Evolutionary conservation across 768 basidiomycete species (phyloP).

Genomic region (Trametes meyenii): DNA sequence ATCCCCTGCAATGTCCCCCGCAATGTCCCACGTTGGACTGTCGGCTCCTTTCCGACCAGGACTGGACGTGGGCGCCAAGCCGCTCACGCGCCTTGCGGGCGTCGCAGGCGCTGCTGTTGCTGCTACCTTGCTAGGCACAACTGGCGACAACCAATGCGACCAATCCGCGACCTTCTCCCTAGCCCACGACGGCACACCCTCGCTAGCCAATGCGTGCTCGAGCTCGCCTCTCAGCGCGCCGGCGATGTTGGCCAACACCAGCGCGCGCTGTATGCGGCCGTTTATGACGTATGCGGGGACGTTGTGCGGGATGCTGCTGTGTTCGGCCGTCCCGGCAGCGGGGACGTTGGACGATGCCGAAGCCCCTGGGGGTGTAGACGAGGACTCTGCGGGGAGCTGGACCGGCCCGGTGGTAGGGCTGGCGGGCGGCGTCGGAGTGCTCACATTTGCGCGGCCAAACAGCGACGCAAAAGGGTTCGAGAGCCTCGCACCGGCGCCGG

Average conservation of each 20-base stretch:
- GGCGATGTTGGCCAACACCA: slow-evolving; percentile 57
- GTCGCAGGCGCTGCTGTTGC: background rate
- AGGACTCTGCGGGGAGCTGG: slow-evolving; percentile 23
- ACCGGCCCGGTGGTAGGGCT: slow-evolving; percentile 24
- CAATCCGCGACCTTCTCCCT: slow-evolving; percentile 61
- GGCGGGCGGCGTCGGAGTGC: slow-evolving; percentile 35
- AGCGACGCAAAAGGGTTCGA: slow-evolving; percentile 79
- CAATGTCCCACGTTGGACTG: slow-evolving; percentile 11
- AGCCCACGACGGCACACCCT: slow-evolving; percentile 56
- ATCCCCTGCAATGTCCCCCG: slow-evolving; percentile 11
- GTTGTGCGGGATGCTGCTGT: slow-evolving; percentile 43
- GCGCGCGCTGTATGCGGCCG: slow-evolving; percentile 52
- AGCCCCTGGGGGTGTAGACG: slow-evolving; percentile 28
- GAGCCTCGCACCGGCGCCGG: slow-evolving; percentile 48
- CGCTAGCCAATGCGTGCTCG: slow-evolving; percentile 46
- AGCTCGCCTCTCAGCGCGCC: slow-evolving; percentile 58
- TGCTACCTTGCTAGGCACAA: slow-evolving; percentile 41
- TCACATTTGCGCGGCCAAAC: slow-evolving; percentile 53
- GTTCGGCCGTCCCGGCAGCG: slow-evolving; percentile 34
- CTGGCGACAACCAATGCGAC: slow-evolving; percentile 57
- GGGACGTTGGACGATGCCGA: slow-evolving; percentile 26
- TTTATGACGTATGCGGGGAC: slow-evolving; percentile 65
- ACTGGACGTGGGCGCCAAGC: slow-evolving; percentile 12
- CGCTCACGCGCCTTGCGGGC: slow-evolving; percentile 3
- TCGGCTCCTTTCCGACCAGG: slow-evolving; percentile 15